These are phyloP conservation scores for Saccharomycopsis guyanensis DNA, from an alignment of 805 yeast genomes.

Conservation along the genomic window DNA sequence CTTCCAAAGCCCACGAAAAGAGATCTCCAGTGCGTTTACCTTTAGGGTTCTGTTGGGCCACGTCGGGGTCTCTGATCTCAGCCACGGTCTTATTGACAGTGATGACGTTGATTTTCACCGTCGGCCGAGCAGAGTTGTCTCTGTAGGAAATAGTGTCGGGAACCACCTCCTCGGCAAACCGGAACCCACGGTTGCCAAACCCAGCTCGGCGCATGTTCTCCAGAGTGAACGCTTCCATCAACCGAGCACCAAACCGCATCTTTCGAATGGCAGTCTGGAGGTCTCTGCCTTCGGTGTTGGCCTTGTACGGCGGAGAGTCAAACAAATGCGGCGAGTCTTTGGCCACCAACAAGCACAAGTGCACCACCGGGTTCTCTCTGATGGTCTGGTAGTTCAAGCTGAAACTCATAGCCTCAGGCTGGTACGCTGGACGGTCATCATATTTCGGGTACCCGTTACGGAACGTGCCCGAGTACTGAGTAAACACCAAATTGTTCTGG, in stretches of 20 bases:
- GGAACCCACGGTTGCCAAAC: conserved; percentile 70
- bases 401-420: conserved; percentile 23
- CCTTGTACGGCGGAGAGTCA: conserved; percentile 56
- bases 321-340: conserved; percentile 63
- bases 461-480: conserved; percentile 35
- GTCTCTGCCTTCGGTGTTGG: conserved; percentile 49
- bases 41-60: conserved; percentile 77
- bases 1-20: conserved; percentile 74
- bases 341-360: conserved; percentile 69
- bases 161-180: conserved; percentile 55
- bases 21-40: conserved; percentile 72
- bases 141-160: conserved; percentile 44
- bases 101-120: conserved; percentile 74
- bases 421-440: conserved; percentile 6
- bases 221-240: conserved; percentile 87
- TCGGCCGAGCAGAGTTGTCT: conserved; percentile 40
- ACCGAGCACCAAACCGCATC: conserved; percentile 71
- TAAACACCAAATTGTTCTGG: conserved; percentile 47
- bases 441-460: conserved; percentile 28
- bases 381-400: conserved; percentile 47
- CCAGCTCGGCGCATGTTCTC: conserved; percentile 82
- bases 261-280: conserved; percentile 66
- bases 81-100: conserved; percentile 57
- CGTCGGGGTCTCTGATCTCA: conserved; percentile 67
- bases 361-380: conserved; percentile 65